These are phyloP conservation scores for Plantago elongata DNA, from an alignment of 257 asterid genomes.

Conservation along the genomic window DNA sequence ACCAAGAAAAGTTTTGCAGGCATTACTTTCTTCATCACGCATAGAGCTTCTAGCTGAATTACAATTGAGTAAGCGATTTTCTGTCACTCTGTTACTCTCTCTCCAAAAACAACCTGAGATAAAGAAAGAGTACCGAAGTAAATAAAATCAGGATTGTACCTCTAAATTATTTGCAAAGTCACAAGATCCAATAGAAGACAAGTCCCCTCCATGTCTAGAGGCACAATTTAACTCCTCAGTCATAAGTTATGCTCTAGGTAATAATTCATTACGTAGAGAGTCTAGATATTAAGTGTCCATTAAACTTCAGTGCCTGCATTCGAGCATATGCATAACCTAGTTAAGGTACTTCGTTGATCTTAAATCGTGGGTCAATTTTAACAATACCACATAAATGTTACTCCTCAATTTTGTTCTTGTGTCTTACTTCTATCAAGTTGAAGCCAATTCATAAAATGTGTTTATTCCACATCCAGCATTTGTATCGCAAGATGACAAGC, in stretches of 20 bases:
- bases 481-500: slow-evolving; percentile 2
- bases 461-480: slow-evolving; percentile 10
- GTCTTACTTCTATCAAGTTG: background rate
- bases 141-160: slow-evolving; percentile 14
- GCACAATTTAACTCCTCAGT: background rate
- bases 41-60: slow-evolving; percentile 30
- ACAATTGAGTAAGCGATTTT: slow-evolving; percentile 5
- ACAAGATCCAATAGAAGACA: background rate
- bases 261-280: background rate
- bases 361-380: background rate
- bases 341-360: background rate
- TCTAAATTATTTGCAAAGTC: background rate
- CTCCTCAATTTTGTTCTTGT: background rate
- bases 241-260: background rate
- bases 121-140: slow-evolving; percentile 6
- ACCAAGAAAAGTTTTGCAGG: slow-evolving; percentile 16
- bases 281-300: background rate
- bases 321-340: slow-evolving; percentile 1
- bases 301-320: slow-evolving; percentile 11
- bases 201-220: slow-evolving; percentile 3
- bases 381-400: slow-evolving; percentile 12
- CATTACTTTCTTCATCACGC: slow-evolving; percentile 22
- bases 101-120: slow-evolving; percentile 37
- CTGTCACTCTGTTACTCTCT: slow-evolving; percentile 23
- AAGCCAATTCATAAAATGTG: slow-evolving; percentile 3